Conservation (phyloP, 2,329 filamentous ascomycete genomes). For the Akanthomyces dipterigenus region DNA sequence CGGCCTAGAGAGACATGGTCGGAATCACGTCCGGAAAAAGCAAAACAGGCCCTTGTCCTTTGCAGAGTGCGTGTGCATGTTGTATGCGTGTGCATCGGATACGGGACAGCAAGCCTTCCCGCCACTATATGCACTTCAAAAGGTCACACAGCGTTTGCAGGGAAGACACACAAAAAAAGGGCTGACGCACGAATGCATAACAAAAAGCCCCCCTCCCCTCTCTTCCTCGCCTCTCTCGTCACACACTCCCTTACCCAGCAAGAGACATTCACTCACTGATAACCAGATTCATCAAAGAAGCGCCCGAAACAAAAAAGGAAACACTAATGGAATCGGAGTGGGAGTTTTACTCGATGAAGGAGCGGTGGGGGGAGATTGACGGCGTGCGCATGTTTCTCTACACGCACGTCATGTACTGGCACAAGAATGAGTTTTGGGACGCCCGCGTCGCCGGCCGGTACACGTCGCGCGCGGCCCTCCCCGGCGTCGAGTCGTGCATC, state of each 20-base stretch:
- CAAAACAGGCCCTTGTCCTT: background rate
- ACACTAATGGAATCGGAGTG: background rate
- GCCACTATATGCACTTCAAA: background rate
- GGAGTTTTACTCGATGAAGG: background rate
- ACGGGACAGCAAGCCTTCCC: background rate
- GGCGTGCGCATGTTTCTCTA: slow-evolving; percentile 1
- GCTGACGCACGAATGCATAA: background rate
- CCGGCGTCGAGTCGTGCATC: background rate
- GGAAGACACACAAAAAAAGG: no score
- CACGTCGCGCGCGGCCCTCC: background rate
- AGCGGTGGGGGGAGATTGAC: background rate
- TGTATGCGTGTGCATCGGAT: background rate
- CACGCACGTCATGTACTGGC: background rate
- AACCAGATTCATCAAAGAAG: no score
- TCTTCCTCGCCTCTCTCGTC: background rate
- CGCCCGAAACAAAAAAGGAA: no score
- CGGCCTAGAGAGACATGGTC: no score
- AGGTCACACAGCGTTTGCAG: background rate
- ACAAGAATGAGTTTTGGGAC: background rate
- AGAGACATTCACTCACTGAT: no score
- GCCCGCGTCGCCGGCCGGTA: background rate
- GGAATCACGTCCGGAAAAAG: background rate
- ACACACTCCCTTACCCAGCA: background rate
- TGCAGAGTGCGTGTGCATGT: no score
- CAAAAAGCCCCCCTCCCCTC: background rate